Base-by-base conservation (phyloP, 78 protist genomes). In the Planoprotostelium fungivorum region DNA sequence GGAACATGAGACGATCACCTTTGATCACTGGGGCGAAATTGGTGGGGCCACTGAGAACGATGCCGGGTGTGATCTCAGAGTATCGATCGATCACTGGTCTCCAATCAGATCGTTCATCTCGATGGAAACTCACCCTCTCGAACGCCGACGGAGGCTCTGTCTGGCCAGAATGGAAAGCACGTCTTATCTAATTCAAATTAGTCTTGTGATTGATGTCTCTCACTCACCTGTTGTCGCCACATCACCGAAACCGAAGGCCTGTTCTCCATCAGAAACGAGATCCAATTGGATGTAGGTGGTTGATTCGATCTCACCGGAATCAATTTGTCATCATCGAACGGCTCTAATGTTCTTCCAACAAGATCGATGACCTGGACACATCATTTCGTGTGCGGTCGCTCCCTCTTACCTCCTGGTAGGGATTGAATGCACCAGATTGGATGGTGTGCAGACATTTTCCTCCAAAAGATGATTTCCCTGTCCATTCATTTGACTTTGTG, bases 41-140 rank as follows among this genome's bases (percentile, higher is more conserved):
- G 36, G 98, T 96, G 83, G 98, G 98, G 0, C 97, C 98, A 39
- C 89, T 37, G 36, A 95, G 84, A 34, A 63, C 51, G n/a, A 95
- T 88, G 38, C 73, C 73, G 34, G 97, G 97, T 25, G 96, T 84
- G 37, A 95, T 93, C 36, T 93, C 96, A 35, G 51, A 89, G 91
- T 94, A 94, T 25, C 91, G 36, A 5, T 90, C 83, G 29, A 94
- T 29, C 5, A 90, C 93, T 38, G 93, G 93, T 63, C n/a, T n/a
- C n/a, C n/a, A n/a, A n/a, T n/a, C n/a, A n/a, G n/a, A n/a, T n/a
- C n/a, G n/a, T n/a, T n/a, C n/a, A n/a, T n/a, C n/a, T n/a, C n/a
- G n/a, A n/a, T n/a, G n/a, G n/a, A n/a, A n/a, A n/a, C n/a, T n/a
- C n/a, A n/a, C n/a, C n/a, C n/a, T n/a, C n/a, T n/a, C 84, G 63